Base-by-base conservation (phyloP, 2,329 filamentous ascomycete genomes). In the Paramyrothecium sp. region DNA sequence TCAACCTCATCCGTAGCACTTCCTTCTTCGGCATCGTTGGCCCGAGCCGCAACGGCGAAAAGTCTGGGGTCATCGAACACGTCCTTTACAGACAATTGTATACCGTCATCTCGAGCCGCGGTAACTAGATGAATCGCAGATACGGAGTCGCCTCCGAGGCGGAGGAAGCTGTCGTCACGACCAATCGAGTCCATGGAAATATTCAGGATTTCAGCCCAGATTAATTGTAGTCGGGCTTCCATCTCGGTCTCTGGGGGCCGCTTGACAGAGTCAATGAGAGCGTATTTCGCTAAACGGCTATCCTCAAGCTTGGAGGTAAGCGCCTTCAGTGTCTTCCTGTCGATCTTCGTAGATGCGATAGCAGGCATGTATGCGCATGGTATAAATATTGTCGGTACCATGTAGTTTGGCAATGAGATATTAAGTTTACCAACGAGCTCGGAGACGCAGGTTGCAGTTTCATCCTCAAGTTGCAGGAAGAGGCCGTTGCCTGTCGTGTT, bases 331-430 rank as follows among this genome's bases (percentile, higher is more conserved):
- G 51, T 51, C n/a, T 57, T 60, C n/a, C 61, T 54, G 46, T 64
- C 60, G 3, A 63, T 20, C 52, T 65, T 65, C 10, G 54, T 56
- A 11, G 63, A 63, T 4, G 61, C 60, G 17, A 59, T 61, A n/a
- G 54, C 50, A n/a, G 60, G 63, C 58, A 65, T 63, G 23, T 59
- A 61, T 10, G 17, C 12, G 54, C 61, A 63, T 41, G 57, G 61
- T 16, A 65, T 60, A n/a, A 61, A 65, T 44, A 58, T 51, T 11
- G 60, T 55, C 13, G 63, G 63, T 2, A 65, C 46, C 63, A 65
- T 65, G 55, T 65, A 65, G 4, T 47, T 46, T 5, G 63, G 63
- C 34, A 65, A 53, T 5, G 46, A 34, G n/a, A 59, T 38, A 23
- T 30, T 58, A 4, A 62, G 23, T 12, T 58, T 38, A 3, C 57